Percentiles rank a stretch among this genome's conserved stretches.
These are phyloP conservation scores for Carex littledalei DNA, from an alignment of 176 grass and related monocot genomes.

Conservation along the genomic window DNA sequence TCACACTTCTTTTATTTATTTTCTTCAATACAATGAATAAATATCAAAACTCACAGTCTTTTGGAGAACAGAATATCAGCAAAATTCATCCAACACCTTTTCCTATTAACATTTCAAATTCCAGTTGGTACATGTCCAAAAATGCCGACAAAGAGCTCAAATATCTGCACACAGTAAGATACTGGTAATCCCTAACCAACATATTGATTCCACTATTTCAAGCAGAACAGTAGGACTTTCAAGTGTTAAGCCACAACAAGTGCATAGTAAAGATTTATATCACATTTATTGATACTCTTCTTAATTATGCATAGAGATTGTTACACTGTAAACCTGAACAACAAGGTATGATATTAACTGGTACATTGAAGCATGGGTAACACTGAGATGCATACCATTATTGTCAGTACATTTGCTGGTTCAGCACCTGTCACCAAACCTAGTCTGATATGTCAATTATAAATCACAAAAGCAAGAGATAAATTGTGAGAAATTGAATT, in stretches of 20 bases:
- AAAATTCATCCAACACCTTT: not conserved
- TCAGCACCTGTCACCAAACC: not conserved
- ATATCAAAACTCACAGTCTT: not conserved
- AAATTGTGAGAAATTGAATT: not conserved
- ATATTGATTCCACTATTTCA: not conserved
- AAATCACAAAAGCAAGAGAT: not conserved
- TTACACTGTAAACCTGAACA: not conserved
- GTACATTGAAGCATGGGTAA: not conserved
- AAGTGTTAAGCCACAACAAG: not conserved
- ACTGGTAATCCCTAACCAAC: not conserved
- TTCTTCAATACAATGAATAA: not conserved
- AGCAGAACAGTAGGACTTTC: not conserved
- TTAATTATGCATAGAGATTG: not conserved
- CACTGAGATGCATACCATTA: not conserved
- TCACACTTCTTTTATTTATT: not conserved
- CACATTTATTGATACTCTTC: not conserved
- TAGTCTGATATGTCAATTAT: not conserved
- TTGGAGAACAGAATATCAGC: not conserved
- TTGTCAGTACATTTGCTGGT: constrained; percentile 4
- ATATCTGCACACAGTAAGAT: not conserved
- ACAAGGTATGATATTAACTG: not conserved
- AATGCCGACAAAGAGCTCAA: not conserved
- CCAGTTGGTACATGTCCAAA: not conserved
- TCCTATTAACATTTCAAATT: not conserved
- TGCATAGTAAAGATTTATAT: not conserved